phyloP scores from a whole-genome alignment of 176 grass and related monocot species.

The Oryza glaberrima region DNA sequence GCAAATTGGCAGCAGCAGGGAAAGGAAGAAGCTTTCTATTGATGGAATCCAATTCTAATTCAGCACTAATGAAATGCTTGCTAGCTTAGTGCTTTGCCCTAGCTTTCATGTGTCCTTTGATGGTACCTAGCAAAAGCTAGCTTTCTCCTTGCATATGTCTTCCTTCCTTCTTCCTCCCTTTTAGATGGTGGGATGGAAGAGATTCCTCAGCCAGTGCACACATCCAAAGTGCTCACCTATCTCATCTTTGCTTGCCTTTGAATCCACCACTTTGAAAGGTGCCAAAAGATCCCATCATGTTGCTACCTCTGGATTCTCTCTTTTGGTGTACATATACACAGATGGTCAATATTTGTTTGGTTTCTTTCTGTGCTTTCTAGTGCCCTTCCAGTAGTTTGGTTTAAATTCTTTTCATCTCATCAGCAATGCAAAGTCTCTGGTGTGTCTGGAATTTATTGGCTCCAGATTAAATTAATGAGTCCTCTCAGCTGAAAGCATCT shows the following conservation, averaged over 20 bases:
- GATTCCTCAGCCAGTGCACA: constrained; percentile 55
- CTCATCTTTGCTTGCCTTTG: constrained; percentile 51
- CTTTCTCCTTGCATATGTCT: background rate
- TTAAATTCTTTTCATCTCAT: background rate
- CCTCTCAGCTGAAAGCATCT: background rate
- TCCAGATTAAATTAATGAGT: background rate
- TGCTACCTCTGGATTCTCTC: constrained; percentile 30
- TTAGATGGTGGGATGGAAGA: constrained; percentile 48
- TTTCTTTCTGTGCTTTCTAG: background rate
- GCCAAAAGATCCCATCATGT: constrained; percentile 41
- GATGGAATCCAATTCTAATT: constrained; percentile 50
- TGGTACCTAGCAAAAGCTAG: background rate
- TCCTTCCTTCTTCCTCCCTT: background rate
- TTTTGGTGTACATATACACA: background rate
- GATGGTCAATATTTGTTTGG: background rate
- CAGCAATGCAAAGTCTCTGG: background rate
- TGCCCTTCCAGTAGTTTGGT: background rate
- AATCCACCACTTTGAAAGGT: constrained; percentile 55
- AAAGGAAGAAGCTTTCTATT: constrained; percentile 25
- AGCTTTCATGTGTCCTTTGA: constrained; percentile 27
- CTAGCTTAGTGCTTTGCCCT: background rate
- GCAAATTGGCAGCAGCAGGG: constrained; percentile 25
- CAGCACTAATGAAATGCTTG: constrained; percentile 37
- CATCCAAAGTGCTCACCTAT: constrained; percentile 42
- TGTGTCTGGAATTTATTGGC: background rate